phyloP scores from a whole-genome alignment of 257 asterid species.

The Plantago elongata region DNA sequence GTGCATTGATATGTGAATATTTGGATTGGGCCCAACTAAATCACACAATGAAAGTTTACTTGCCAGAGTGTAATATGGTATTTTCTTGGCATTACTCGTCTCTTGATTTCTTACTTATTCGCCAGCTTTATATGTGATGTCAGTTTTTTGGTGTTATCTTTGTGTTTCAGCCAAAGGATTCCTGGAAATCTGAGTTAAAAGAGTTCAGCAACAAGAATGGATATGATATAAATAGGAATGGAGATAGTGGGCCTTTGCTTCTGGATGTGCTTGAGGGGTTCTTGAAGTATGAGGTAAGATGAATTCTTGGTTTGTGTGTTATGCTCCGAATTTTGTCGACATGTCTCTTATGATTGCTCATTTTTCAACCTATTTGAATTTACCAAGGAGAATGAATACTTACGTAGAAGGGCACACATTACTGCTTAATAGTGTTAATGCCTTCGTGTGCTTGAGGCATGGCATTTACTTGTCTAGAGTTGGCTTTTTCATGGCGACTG shows the following conservation, averaged over 20 bases:
- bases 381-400: neutral
- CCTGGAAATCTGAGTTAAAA: constrained; percentile 87
- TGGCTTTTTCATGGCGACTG: no score
- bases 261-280: constrained; percentile 98
- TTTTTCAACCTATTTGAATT: neutral
- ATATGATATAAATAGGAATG: constrained; percentile 82
- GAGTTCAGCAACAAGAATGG: constrained; percentile 94
- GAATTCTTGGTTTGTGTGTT: neutral
- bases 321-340: neutral
- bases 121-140: constrained; percentile 3
- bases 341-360: no score
- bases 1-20: constrained; percentile 82
- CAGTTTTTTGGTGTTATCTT: constrained; percentile 12
- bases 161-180: constrained; percentile 69
- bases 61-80: constrained; percentile 91
- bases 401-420: neutral
- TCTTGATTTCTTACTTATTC: constrained; percentile 3
- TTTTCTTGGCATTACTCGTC: constrained; percentile 8
- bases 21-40: constrained; percentile 90
- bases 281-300: constrained; percentile 92
- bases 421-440: neutral
- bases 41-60: constrained; percentile 80
- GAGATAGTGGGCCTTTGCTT: constrained; percentile 90
- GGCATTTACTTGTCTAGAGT: neutral
- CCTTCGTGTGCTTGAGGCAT: neutral